Evolutionary conservation across 2,329 filamentous ascomycete species (phyloP), one percentile per base, ranked within the genome.

Genomic region (Juglanconis juglandina): DNA sequence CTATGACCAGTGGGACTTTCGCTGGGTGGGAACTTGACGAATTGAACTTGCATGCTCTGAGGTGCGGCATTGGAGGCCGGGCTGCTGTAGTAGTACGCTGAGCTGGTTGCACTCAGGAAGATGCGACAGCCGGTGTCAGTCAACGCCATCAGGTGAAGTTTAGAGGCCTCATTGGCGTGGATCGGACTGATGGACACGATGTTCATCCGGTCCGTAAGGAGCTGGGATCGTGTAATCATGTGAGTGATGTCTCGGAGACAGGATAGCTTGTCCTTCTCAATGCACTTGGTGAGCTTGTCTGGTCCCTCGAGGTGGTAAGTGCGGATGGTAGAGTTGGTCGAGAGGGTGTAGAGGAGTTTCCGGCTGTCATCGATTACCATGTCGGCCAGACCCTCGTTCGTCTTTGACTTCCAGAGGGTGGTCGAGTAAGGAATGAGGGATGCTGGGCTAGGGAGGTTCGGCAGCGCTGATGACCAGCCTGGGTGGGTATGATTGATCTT

Each of bases 31-130:
- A 96, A 96, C 71, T 95, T 96, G 74, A 99, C 91, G 70, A 96
- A 95, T 67, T 96, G 90, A n/a, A 97, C 87, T 73, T 97, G 93
- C 92, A 99, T 97, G 75, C 92, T 97, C 67, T 91, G 93, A 0
- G 95, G 93, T 0, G 90, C 87, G 60, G 81, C 73, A 61, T 81
- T 87, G 7, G 84, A 81, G 24, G 84, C 80, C 30, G 83, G 83
- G 13, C 81, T 82, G 35, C 85, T 80, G 72, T 81, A 83, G 76
- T 88, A 87, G 0, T 81, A 89, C 1, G 86, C 85, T 17, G 91
- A 89, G 65, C 89, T 89, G 0, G 92, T 96, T 5, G 94, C 92
- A 70, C 92, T 98, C 57, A 99, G 82, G 72, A 95, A 98, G 4
- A 99, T 85, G 30, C 95, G 87, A 71, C 93, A 96, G 24, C 96